Evolutionary conservation across 2,329 filamentous ascomycete genomes (phyloP), one percentile per base, ranked within the genome.

Genomic region (Penicillium sp.): DNA sequence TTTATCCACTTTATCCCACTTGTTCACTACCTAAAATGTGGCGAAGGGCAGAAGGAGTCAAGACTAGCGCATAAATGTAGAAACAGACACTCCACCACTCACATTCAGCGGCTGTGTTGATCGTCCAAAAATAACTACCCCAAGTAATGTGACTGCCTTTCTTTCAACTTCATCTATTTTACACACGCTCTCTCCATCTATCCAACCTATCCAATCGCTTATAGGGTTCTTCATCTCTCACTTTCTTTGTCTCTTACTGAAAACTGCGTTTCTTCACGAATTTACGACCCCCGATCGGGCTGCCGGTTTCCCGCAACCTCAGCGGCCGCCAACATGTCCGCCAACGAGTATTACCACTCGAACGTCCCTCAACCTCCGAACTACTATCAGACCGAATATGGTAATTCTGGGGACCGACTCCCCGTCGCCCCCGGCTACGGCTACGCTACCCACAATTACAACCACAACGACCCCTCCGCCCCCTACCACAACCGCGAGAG

Each of bases 291-390:
- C 43, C 38, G 43, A 44, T 43, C 41, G 26, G 8, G 35, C 37
- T 38, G 16, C 40, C 22, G 8, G 35, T 32, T 38, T 20, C 40
- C 22, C 39, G 22, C 38, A 39, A 42, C 40, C 45, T 53, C 47
- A 49, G 45, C 47, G 31, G 35, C 50, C 29, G n/a, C 53, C 65
- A 73, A 43, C 58, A 84, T 85, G 82, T 77, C 81, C 36, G 74
- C 79, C 54, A 78, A 82, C 71, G 79, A 85, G 59, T 87, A 87
- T 69, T 86, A 86, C 69, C 74, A 76, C 56, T 64, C 57, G 51
- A 70, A 70, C 52, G 64, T 65, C 40, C 61, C 57, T 27, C 50
- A 58, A 35, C 61, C 65, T 11, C 60, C 62, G 22, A 54, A 54
- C n/a, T 66, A 67, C 49, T 60, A 64, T n/a, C 60, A 65, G 43